phyloP scores from a whole-genome alignment of 1,139 yeast species.

The Saccharomycopsis hybrid region DNA sequence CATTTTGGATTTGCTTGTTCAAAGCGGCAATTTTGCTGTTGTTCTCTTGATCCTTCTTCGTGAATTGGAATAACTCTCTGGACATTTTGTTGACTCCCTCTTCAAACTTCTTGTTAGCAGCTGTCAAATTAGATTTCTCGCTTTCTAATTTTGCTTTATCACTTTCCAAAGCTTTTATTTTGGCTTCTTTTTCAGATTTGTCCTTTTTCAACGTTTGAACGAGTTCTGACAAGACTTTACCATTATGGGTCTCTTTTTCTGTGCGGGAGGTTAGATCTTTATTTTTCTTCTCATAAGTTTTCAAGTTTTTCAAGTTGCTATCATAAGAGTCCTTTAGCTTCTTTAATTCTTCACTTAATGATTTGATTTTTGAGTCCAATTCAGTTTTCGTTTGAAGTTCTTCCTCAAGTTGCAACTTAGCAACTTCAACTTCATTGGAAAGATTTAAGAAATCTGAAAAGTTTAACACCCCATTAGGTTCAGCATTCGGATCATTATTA shows the following conservation, averaged over 20 bases:
- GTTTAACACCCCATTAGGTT: conserved; percentile 59
- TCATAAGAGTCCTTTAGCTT: conserved; percentile 17
- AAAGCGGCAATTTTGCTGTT: conserved; percentile 39
- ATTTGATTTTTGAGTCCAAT: conserved; percentile 25
- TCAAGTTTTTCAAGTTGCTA: conserved; percentile 24
- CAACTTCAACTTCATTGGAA: conserved; percentile 29
- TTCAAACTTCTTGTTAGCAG: conserved; percentile 65
- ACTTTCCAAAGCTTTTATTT: conserved; percentile 28
- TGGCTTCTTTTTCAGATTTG: conserved; percentile 8
- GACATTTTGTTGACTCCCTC: conserved; percentile 89
- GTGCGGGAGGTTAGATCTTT: background rate
- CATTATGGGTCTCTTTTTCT: conserved; percentile 13
- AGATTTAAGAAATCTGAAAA: conserved; percentile 56
- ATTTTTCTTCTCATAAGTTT: conserved; percentile 6
- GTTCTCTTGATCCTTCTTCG: conserved; percentile 50
- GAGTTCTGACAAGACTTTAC: conserved; percentile 21
- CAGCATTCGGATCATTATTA: conserved; percentile 65
- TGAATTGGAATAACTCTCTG: conserved; percentile 64
- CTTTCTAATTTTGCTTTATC: conserved; percentile 34
- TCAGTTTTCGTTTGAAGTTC: conserved; percentile 25
- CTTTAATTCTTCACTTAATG: conserved; percentile 18
- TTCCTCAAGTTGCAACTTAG: conserved; percentile 31
- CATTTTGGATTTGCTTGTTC: conserved; percentile 35
- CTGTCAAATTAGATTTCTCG: conserved; percentile 35
- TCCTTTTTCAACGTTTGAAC: conserved; percentile 23